These are phyloP conservation scores for Apocynum venetum DNA, from an alignment of 257 asterid genomes.

Conservation along the genomic window DNA sequence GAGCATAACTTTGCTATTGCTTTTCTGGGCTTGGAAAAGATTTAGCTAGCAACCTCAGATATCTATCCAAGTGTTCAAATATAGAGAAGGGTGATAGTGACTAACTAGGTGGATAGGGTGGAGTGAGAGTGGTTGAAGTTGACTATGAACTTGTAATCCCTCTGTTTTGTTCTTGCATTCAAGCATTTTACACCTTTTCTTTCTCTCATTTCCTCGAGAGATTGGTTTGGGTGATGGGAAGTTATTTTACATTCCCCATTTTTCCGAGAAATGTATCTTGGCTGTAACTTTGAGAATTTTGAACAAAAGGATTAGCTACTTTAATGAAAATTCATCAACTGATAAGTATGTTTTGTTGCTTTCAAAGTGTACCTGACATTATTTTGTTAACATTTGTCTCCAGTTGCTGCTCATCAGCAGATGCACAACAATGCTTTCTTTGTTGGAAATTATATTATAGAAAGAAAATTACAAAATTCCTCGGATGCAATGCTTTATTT, in stretches of 20 bases:
- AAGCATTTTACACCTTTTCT: background rate
- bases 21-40: background rate
- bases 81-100: slow-evolving; percentile 2
- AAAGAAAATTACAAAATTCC: too few relatives aligned
- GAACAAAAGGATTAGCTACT: background rate
- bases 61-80: background rate
- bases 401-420: background rate
- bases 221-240: background rate
- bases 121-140: background rate
- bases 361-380: background rate
- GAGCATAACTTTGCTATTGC: background rate
- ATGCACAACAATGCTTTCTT: too few relatives aligned
- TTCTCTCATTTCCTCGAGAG: background rate
- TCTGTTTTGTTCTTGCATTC: too few relatives aligned
- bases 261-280: background rate
- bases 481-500: too few relatives aligned
- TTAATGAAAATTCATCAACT: background rate
- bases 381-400: background rate
- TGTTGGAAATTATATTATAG: background rate
- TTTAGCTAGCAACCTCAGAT: background rate
- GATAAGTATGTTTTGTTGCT: background rate
- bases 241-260: background rate
- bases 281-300: background rate
- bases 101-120: background rate
- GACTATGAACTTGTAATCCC: background rate